Evolutionary conservation across 257 asterid genomes (phyloP).

Genomic region (Plantago ovata): DNA sequence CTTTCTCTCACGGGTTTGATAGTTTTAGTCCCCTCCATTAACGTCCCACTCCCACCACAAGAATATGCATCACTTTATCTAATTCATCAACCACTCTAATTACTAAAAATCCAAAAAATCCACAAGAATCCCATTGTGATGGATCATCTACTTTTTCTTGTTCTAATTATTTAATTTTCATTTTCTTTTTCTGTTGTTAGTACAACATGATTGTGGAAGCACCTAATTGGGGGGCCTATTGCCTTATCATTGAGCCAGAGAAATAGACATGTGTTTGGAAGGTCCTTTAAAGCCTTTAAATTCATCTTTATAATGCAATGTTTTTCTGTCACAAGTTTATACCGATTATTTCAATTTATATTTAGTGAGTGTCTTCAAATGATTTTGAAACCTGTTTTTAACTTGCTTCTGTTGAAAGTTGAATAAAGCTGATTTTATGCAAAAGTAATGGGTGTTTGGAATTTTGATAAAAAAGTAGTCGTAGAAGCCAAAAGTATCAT

Average conservation of each 20-base stretch:
- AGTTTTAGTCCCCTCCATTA: constrained; percentile 21
- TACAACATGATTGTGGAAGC: constrained; percentile 2
- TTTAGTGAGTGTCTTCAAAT: no score
- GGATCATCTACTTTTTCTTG: constrained; percentile 11
- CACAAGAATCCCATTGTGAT: constrained; percentile 28
- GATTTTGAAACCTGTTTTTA: no score
- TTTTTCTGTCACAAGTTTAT: no score
- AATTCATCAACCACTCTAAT: constrained; percentile 40
- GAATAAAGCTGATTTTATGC: no score
- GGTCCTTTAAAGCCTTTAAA: neutral
- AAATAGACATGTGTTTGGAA: constrained; percentile 1
- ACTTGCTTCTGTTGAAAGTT: no score
- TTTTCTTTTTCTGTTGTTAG: neutral
- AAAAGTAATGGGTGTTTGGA: no score
- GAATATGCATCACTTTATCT: constrained; percentile 35
- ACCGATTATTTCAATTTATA: no score
- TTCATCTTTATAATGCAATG: no score
- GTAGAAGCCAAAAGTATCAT: no score
- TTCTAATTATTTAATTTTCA: neutral
- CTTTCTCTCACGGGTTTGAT: constrained; percentile 38
- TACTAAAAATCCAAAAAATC: constrained; percentile 18
- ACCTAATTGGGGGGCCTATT: no score
- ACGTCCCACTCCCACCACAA: constrained; percentile 43
- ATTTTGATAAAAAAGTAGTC: no score
- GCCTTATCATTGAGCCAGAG: neutral